Percentiles rank a stretch among this genome's conserved stretches.
Conservation (phyloP, 768 basidiomycete species). For the Mrakia blollopis region DNA sequence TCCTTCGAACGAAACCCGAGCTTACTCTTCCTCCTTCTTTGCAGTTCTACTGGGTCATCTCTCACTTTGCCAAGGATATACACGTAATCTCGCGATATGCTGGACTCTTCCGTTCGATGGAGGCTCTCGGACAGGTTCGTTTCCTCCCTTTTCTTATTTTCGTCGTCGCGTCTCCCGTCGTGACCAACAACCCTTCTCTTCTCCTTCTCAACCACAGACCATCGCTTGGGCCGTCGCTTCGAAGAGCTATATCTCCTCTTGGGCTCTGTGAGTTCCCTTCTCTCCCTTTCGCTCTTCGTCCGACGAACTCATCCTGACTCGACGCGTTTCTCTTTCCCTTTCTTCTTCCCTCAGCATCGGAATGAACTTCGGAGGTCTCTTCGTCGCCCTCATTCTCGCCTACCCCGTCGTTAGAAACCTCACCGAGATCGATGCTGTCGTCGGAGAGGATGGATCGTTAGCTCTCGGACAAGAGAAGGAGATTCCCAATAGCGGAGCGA, state of each 20-base stretch:
- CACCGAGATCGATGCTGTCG: background rate
- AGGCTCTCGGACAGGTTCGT: constrained; percentile 37
- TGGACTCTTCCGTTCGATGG: constrained; percentile 38
- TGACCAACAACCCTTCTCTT: no score
- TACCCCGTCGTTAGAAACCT: constrained; percentile 3
- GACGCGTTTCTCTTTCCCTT: background rate
- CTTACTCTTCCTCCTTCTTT: background rate
- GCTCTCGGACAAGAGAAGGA: no score
- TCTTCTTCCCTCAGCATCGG: constrained; percentile 5
- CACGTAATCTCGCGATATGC: constrained; percentile 35
- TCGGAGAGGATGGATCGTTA: no score
- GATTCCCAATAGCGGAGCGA: no score
- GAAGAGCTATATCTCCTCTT: constrained; percentile 9
- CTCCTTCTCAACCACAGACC: constrained; percentile 18
- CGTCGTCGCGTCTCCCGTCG: no score
- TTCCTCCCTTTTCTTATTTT: no score
- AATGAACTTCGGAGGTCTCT: constrained; percentile 27
- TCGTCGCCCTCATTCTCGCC: constrained; percentile 19
- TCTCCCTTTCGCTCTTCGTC: background rate
- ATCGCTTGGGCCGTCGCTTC: constrained; percentile 38
- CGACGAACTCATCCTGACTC: background rate
- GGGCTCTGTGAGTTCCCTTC: background rate
- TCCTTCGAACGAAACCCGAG: background rate
- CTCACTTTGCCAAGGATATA: constrained; percentile 37
- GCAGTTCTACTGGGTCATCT: constrained; percentile 40